Base-by-base conservation (phyloP, 352 stramenopile species). In the Pythium sukuiense region DNA sequence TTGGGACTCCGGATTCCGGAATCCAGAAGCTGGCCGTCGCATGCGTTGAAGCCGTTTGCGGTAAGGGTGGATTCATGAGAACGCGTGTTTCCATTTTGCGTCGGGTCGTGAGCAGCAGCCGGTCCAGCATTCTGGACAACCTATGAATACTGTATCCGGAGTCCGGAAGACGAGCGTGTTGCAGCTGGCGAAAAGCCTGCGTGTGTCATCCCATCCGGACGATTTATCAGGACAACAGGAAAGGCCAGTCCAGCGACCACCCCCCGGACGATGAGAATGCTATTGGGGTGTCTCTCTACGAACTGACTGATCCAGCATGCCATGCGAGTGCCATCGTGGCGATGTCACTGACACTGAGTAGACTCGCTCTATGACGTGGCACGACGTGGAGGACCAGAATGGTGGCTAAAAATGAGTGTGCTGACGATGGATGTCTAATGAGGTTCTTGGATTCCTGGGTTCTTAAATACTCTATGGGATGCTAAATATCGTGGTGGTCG, bases 401-500 rank as follows among this genome's bases (percentile, higher is more conserved):
- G 18, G 14, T 24, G n/a, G 14, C 18, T 16, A 48, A 48, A 26
- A 48, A 0, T 41, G 35, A 1, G 12, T 48, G 39, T n/a, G 18
- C 2, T 48, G 39, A 8, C 6, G 37, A 43, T 18, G 37, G 37
- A 43, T 26, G 39, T 48, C 39, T 48, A 48, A 11, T 48, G 39
- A 48, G 12, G 14, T 3, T 48, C 14, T 13, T 2, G 13, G 39
- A 48, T 24, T 48, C 14, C 39, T 48, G 8, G 39, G 39, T 48
- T 48, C 39, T 48, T 48, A 48, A 48, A 26, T 48, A 48, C 39
- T 48, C 39, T 48, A 48, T 24, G 39, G 39, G 39, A 48, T 48
- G 39, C 39, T 48, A 48, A 48, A 48, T 48, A 48, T 48, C 39
- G 39, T 48, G 39, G 39, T 48, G 39, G 6, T 24, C 12, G 13